These are phyloP conservation scores for Nevesoporus exiguus DNA, from an alignment of 768 basidiomycete genomes.

Conservation along the genomic window DNA sequence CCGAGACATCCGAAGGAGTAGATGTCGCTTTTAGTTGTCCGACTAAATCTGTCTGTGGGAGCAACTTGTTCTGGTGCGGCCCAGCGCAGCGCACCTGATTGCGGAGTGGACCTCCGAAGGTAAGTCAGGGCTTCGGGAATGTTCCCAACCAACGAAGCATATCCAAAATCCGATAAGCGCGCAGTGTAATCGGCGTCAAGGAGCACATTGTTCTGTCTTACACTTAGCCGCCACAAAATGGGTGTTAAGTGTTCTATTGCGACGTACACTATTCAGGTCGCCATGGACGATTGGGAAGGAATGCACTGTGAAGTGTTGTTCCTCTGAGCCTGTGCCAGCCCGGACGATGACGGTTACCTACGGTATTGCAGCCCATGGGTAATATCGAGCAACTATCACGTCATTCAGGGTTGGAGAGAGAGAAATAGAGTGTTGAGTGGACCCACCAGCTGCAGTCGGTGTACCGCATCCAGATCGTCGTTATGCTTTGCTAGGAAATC, in stretches of 20 bases:
- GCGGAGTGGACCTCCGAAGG: conserved; percentile 29
- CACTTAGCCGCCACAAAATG: too few species aligned
- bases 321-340: too few species aligned
- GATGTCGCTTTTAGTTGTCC: conserved; percentile 8
- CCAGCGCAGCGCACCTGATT: conserved; percentile 38
- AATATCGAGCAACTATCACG: too few species aligned
- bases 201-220: conserved; percentile 4
- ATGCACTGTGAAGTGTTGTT: too few species aligned
- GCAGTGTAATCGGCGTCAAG: not conserved
- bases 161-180: conserved; percentile 3
- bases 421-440: not conserved
- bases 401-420: too few species aligned
- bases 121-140: not conserved
- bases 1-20: conserved; percentile 11
- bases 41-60: not conserved
- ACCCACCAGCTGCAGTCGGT: not conserved
- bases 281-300: too few species aligned
- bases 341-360: too few species aligned
- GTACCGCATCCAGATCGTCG: not conserved
- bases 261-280: not conserved
- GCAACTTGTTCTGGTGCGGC: conserved; percentile 35
- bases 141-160: conserved; percentile 4
- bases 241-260: not conserved
- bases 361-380: too few species aligned
- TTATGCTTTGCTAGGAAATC: not conserved